Evolutionary conservation across 2,329 filamentous ascomycete genomes (phyloP), one percentile per base, ranked within the genome.

Genomic region (Phoma sp.): DNA sequence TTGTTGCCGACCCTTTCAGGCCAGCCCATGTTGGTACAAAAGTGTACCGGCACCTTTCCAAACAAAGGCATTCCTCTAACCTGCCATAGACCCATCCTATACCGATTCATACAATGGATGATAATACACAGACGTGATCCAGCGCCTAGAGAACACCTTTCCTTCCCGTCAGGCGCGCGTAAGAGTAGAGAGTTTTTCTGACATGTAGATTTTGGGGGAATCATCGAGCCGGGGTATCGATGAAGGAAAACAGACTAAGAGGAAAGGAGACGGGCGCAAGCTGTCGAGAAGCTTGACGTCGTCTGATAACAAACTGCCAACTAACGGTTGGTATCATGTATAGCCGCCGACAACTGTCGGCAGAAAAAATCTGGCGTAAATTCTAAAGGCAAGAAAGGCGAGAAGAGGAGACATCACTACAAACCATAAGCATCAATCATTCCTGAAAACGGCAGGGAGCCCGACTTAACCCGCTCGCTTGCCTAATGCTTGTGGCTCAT

Each of bases 401-500:
- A 51, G 11, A 56, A 56, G 38, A 29, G 33, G 23, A 51, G 36
- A 42, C 52, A 20, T 37, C 29, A 56, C 34, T 42, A 49, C 23
- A 21, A 42, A 50, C 46, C 53, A 45, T 51, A 56, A 59, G 55
- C 54, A 62, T 57, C 53, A 62, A 61, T 66, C 64, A 64, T 68
- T 57, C 65, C 65, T 50, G 53, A 56, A 39, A 37, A 25, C 23
- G 53, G 11, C 53, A 56, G 55, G 28, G 45, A 64, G 64, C 62
- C 55, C 46, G 67, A 72, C 33, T 67, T 59, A 69, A 67, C 68
- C 52, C 58, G 58, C 61, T 53, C 54, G 32, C 51, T 48, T 48
- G 47, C 59, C 64, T 65, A 73, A 57, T 74, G 71, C 60, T 71
- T 71, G 45, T 67, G 69, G 60, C 71, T 74, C 39, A 62, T 67